Evolutionary conservation across 2,329 filamentous ascomycete genomes (phyloP), one percentile per base, ranked within the genome.

Genomic region (Talaromyces sp.): DNA sequence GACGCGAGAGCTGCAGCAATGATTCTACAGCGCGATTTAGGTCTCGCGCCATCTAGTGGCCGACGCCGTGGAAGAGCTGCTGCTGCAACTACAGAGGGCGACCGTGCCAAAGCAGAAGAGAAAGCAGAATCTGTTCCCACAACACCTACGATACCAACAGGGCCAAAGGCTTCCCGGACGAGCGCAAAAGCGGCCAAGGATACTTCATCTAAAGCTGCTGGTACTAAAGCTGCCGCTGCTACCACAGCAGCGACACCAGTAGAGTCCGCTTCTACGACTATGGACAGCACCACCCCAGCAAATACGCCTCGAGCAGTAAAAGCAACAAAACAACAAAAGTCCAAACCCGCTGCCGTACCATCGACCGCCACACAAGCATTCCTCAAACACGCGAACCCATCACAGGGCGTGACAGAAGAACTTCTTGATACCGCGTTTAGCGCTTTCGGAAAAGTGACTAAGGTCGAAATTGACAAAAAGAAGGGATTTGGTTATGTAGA

Each of bases 401-500:
- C 93, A 0, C 94, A 97, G 74, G 94, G 94, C 14, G 91, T 97
- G 56, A 97, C 92, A 0, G 94, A 97, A 73, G 81, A 89, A 0
- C 79, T 93, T 0, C 86, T 98, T 1, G 88, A 90, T 71, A 85
- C 90, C 69, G 88, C 90, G 0, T 87, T 98, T 74, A 84, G 88
- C 52, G 77, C 80, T 0, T 96, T 92, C 70, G 94, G 94, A 1
- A 77, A 85, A 1, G 86, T 97, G 54, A 86, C 86, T 0, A 90
- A 87, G 69, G 91, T 97, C 19, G 94, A 97, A 71, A 94, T 98
- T 62, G 94, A 98, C 75, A 93, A 93, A 76, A 90, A 93, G 72
- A 97, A 97, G 76, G 93, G 93, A 0, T 96, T 97, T 72, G 94
- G 93, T 2, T 97, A 97, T 74, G 89, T 96, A 45, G 91, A 97